Percentiles rank a stretch among this genome's conserved stretches.
Conservation (phyloP, 2,329 filamentous ascomycete species). For the Dryadomyces quercus-mongolicae region DNA sequence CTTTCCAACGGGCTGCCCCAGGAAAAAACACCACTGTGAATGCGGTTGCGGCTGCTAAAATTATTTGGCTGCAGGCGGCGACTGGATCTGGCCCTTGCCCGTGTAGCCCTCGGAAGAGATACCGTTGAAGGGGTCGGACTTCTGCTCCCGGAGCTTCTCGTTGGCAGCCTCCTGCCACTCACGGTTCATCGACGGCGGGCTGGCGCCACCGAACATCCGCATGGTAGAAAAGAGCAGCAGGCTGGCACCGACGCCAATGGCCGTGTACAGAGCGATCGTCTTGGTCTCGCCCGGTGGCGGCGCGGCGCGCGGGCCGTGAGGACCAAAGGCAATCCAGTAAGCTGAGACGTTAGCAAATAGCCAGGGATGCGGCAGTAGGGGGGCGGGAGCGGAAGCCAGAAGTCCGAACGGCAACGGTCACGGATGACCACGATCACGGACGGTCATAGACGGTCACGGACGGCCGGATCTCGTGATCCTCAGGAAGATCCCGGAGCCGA, state of each 20-base stretch:
- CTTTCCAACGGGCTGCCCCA: too few relatives aligned
- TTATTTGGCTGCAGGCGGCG: slow-evolving; percentile 40
- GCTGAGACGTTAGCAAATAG: slow-evolving; percentile 40
- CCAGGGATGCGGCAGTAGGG: background rate
- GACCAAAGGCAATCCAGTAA: slow-evolving; percentile 97
- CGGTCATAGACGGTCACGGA: too few relatives aligned
- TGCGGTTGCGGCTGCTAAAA: background rate
- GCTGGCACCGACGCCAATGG: slow-evolving; percentile 53
- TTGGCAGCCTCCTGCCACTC: slow-evolving; percentile 95
- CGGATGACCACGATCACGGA: too few relatives aligned
- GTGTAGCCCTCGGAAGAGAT: slow-evolving; percentile 66
- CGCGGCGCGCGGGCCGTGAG: slow-evolving; percentile 81
- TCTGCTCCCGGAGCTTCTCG: slow-evolving; percentile 86
- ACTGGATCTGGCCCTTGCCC: slow-evolving; percentile 71
- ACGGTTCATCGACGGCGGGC: slow-evolving; percentile 83
- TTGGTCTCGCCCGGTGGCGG: slow-evolving; percentile 74
- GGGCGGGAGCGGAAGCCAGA: too few relatives aligned
- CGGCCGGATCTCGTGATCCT: too few relatives aligned
- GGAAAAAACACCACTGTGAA: background rate
- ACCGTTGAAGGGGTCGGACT: slow-evolving; percentile 77
- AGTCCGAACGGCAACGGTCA: too few relatives aligned
- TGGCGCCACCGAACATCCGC: slow-evolving; percentile 58
- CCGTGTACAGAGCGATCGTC: slow-evolving; percentile 65
- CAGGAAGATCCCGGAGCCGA: too few relatives aligned
- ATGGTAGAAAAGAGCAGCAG: slow-evolving; percentile 59